Evolutionary conservation across 129 eudicot species (phyloP).

Genomic region (Escallonia herrerae): DNA sequence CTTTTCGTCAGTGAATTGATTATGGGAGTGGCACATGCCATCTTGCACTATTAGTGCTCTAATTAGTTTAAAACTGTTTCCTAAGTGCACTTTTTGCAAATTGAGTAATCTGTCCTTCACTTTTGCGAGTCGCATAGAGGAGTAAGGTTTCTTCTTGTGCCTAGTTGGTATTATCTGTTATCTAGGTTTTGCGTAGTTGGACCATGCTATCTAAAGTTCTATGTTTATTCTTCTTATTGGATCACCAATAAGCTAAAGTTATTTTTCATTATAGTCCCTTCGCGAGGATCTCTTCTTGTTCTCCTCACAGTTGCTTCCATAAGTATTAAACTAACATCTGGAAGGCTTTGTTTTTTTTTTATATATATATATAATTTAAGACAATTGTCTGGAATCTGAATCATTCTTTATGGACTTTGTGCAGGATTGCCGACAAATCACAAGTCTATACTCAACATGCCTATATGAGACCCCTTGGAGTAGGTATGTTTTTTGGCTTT

Average conservation of each 20-base stretch:
- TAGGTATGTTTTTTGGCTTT: slow-evolving; percentile 50
- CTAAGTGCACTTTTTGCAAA: background rate
- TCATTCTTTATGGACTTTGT: background rate
- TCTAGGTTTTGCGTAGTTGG: background rate
- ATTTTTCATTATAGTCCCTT: background rate
- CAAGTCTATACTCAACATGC: slow-evolving; percentile 98
- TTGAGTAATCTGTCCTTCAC: background rate
- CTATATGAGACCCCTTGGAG: slow-evolving; percentile 98
- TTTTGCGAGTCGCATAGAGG: background rate
- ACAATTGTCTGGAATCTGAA: no score
- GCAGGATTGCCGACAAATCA: slow-evolving; percentile 98
- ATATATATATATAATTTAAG: no score
- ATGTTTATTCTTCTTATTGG: background rate
- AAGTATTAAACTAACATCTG: no score
- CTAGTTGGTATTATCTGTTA: background rate
- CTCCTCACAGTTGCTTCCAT: no score
- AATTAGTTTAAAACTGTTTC: no score
- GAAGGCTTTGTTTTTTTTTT: no score
- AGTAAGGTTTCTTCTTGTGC: background rate
- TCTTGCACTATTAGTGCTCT: no score
- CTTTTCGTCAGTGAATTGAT: background rate
- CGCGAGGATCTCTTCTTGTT: no score
- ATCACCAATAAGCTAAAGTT: background rate
- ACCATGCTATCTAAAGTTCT: background rate
- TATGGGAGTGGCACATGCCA: no score